Evolutionary conservation across 1,139 yeast genomes (phyloP), one percentile per base, ranked within the genome.

Genomic region (Nakaseomyces sp.): DNA sequence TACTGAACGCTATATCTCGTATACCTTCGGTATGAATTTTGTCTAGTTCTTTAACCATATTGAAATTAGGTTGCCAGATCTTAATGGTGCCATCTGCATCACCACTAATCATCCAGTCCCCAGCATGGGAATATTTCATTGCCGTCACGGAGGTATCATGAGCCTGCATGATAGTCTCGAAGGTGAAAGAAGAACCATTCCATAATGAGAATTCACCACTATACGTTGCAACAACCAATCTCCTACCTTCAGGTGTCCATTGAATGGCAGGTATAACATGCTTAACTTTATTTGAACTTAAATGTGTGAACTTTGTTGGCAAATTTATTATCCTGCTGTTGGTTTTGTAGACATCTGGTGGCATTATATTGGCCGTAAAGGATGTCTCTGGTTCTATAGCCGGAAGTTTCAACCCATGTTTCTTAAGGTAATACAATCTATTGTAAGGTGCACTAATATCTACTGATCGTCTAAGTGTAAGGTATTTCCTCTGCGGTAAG

Each of bases 21-120:
- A 91, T 76, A 12, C 88, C 87, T 63, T 87, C 65, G n/a, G 63
- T 57, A 61, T 91, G 98, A 0, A 87, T 95, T 35, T 68, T 66
- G 43, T 75, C 72, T 32, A 91, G 66, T 47, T 86, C 85, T 62
- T 89, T 88, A 40, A 93, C 96, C 68, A 91, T 91, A 65, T 91
- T 91, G 69, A 91, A 87, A 65, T 93, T 91, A 6, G 97, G 95
- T 65, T 91, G 97, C 97, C 98, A 93, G 60, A 84, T 91, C 67
- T 91, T 91, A 56, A 91, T 75, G 9, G 74, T 72, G 26, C 98
- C 99, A 47, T 82, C 89, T 57, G 88, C 93, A 64, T 91, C 98
- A 32, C 96, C 96, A 57, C 93, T 81, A 29, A 91, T 69, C 49
- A 91, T 72, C 97, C 97, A 91, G 52, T 89, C 96, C 49, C 88